Evolutionary conservation across 176 grass and related monocot species (phyloP), one percentile per base, ranked within the genome.

Genomic region (Lolium perenne): DNA sequence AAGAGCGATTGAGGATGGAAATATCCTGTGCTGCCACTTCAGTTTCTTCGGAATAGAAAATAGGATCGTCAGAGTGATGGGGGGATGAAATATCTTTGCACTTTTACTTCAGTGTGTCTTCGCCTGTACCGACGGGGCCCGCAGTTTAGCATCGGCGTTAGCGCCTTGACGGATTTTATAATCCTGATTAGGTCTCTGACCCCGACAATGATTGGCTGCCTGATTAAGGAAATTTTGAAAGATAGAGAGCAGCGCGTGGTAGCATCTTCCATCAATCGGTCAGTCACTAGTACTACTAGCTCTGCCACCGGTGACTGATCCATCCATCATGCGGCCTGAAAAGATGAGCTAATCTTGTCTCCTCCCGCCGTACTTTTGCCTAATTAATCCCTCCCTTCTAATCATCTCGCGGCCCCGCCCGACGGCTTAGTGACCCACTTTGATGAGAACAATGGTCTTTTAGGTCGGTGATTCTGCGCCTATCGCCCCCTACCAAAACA

Each of bases 321-420:
- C 71, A 49, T 74, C 50, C 32, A 72, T 72, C 67, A 58, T 72
- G 66, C n/a, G 26, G 10, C 51, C 77, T 81, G 56, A 63, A 87
- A 87, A 80, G 68, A 40, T 43, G 85, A 43, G 77, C 77, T 86
- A 77, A 85, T 48, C 75, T 57, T 79, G 63, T 79, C 84, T 70
- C 38, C 25, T 6, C 38, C 8, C 54, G 47, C 21, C 47, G 58
- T 51, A 73, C 77, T 86, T 80, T 86, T 23, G 14, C 58, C 20
- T 76, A 56, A 56, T 54, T 82, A 82, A 69, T 23, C 48, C 7
- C 17, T 50, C 16, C 16, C 5, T 16, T 47, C 77, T 47, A 50
- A 82, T 82, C 80, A 70, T 3, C 80, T 6, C 25, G 6, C 10
- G 15, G 26, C 80, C 64, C 18, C 26, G 26, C 26, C 26, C 26